These are phyloP conservation scores for Sarocladium oryzae DNA, from an alignment of 2,329 filamentous ascomycete genomes.

Conservation along the genomic window DNA sequence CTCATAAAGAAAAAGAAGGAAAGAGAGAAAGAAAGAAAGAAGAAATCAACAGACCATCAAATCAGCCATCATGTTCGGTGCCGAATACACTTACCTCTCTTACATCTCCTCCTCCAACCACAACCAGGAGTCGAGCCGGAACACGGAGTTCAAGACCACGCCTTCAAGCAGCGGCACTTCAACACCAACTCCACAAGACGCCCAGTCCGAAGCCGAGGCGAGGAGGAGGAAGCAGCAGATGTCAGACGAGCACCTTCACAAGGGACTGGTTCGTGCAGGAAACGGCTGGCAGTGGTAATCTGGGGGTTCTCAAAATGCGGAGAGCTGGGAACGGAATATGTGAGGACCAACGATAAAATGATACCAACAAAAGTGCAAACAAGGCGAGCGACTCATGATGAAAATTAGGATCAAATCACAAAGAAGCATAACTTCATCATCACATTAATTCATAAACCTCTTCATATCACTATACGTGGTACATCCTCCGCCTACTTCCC, in stretches of 20 bases:
- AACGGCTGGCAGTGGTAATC: conserved; percentile 3
- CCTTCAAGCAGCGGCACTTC: background rate
- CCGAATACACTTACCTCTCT: conserved; percentile 1
- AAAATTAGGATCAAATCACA: background rate
- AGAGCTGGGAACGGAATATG: background rate
- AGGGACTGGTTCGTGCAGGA: background rate
- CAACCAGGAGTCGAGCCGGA: background rate
- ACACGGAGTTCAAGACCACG: background rate
- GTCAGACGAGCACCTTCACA: background rate
- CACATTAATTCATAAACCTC: background rate
- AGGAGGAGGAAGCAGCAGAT: background rate
- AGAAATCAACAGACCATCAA: background rate
- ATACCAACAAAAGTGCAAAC: conserved; percentile 1
- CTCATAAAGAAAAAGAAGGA: too few relatives aligned
- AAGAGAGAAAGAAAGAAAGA: background rate
- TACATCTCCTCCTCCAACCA: background rate
- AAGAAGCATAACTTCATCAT: conserved; percentile 5
- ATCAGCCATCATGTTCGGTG: conserved; percentile 3
- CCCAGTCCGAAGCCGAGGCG: background rate
- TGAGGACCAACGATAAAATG: background rate
- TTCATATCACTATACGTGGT: background rate
- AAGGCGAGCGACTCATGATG: background rate
- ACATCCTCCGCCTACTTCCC: too few relatives aligned
- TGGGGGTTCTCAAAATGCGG: too few relatives aligned
- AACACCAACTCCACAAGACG: background rate